Evolutionary conservation across 192 early-diverging fungal genomes (phyloP), one percentile per base, ranked within the genome.

Genomic region (Coemansia guatemalensis): DNA sequence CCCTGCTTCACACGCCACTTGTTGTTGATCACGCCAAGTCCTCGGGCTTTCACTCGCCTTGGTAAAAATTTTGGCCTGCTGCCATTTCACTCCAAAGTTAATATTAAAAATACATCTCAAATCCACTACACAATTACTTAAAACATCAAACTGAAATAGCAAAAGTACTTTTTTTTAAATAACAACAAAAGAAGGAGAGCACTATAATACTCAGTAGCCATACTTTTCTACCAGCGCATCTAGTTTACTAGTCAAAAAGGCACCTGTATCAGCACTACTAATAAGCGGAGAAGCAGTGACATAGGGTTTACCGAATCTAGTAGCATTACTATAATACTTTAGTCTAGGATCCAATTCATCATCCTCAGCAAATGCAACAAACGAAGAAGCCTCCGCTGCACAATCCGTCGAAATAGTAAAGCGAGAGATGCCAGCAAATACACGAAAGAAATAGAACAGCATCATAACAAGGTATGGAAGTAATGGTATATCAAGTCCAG

Each of bases 241-340:
- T 5, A 81, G 50, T 26, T 55, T 49, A 4, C 23, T 9, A 20
- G 72, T 49, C 49, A 75, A 54, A 53, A 75, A 74, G 8, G 50
- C 51, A 21, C 53, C 55, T 2, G 54, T 58, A 4, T 27, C 27
- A 39, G 48, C 29, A 44, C 49, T 29, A 26, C 26, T 32, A 2
- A 7, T 12, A 11, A 81, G 53, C 23, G 78, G 78, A 8, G 21
- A 14, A 3, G 23, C 3, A 3, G 17, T 41, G 2, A 83, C 75
- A 47, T 41, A 75, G 3, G 73, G 64, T 1, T 0, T 30, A 4
- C 75, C 81, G 1, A 30, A 21, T 1, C 68, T 58, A 5, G 71
- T 49, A 9, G 58, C 73, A 8, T 56, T 29, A 64, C 73, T 75
- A 47, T 68, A 59, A 51, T 83, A 83, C 58, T 79, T 78, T 27